Base-by-base conservation (phyloP, 2,329 filamentous ascomycete genomes). In the Aphanocladium album region DNA sequence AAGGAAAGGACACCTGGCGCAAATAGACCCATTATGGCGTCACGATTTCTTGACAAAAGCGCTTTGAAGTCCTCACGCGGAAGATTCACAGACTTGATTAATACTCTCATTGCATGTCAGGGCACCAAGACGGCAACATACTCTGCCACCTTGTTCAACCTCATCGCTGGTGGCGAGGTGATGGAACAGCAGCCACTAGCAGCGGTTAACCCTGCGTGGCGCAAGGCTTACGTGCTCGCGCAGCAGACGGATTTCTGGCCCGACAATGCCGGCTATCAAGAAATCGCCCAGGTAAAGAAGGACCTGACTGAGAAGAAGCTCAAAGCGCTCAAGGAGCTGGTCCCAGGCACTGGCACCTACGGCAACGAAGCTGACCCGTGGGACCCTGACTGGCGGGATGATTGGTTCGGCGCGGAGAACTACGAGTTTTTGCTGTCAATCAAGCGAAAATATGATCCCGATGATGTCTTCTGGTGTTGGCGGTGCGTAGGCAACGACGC, bases 401-500 rank as follows among this genome's bases (percentile, higher is more conserved):
- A 43, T 12, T 33, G 27, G 41, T 54, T 47, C 14, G 33, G 30
- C 9, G 14, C 37, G 41, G 41, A 49, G 0, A 55, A 41, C 12
- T 49, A 60, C 27, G 19, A 8, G 5, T 25, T 25, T 2, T 41
- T 60, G 3, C 17, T 21, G 21, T 11, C 33, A 2, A 23, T 50
- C 35, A 60, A 60, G 43, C 21, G 12, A 1, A 50, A 50, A 21
- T 43, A 55, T 17, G 58, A 55, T 25, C 58, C 51, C 1, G 43
- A 55, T 7, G 17, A 43, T 45, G 50, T 60, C 14, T 50, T 60
- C 35, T 60, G 45, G 41, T 46, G 41, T 27, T 41, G 33, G 51
- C 27, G 41, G 30, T 54, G 41, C 47, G 58, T 60, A 11, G 58
- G 30, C 5, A 60, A 41, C 50, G 58, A 60, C 11, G 50, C 27